Evolutionary conservation across 2,329 filamentous ascomycete genomes (phyloP).

Genomic region (Pseudonectria foliicola): DNA sequence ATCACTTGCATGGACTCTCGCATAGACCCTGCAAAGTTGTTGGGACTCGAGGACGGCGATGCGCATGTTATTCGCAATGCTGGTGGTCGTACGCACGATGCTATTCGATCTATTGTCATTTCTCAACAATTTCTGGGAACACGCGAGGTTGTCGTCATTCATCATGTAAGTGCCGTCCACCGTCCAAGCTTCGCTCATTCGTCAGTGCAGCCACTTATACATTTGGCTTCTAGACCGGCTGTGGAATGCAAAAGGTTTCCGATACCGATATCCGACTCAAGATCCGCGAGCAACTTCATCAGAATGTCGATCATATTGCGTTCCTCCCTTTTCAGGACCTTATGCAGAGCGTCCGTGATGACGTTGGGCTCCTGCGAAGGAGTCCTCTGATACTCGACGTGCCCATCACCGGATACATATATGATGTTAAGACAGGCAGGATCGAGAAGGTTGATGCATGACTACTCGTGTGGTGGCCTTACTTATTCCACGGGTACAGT

Average conservation of each 20-base stretch:
- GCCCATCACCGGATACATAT: slow-evolving; percentile 65
- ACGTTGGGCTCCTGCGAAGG: slow-evolving; percentile 56
- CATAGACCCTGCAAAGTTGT: slow-evolving; percentile 58
- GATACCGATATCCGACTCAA: slow-evolving; percentile 49
- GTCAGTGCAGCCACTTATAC: neutral
- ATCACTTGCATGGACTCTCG: slow-evolving; percentile 82
- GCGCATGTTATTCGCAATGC: slow-evolving; percentile 75
- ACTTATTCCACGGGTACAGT: too few relatives aligned
- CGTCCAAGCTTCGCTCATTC: too few relatives aligned
- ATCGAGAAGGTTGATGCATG: slow-evolving; percentile 21
- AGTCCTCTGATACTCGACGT: slow-evolving; percentile 55
- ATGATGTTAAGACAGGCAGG: slow-evolving; percentile 68
- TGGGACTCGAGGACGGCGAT: slow-evolving; percentile 65
- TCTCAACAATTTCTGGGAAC: slow-evolving; percentile 75
- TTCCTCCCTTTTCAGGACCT: slow-evolving; percentile 62
- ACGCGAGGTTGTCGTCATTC: slow-evolving; percentile 64
- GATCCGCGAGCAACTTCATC: slow-evolving; percentile 53
- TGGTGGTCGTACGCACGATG: slow-evolving; percentile 59
- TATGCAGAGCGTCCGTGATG: slow-evolving; percentile 56
- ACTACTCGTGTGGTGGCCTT: too few relatives aligned
- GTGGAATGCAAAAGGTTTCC: slow-evolving; percentile 60
- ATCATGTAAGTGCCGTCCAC: slow-evolving; percentile 41
- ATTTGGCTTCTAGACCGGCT: slow-evolving; percentile 27
- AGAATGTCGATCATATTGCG: slow-evolving; percentile 44
- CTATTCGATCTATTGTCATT: slow-evolving; percentile 67